Base-by-base conservation (phyloP, 106 monocot genomes). In the Dioscorea alata region DNA sequence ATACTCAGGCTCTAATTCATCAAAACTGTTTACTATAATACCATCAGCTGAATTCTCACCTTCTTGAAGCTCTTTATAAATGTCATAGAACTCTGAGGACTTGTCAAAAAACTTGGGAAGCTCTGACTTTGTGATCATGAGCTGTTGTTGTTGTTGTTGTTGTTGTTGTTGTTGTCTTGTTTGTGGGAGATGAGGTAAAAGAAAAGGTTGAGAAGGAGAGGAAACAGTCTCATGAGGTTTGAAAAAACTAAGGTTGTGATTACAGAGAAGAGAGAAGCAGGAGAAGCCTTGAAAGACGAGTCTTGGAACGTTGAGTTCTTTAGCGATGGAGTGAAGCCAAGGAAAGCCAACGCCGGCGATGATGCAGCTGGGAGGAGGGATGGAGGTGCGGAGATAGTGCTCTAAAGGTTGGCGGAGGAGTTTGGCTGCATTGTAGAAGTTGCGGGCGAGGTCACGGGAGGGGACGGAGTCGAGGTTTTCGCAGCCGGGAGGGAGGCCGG, bases 401-500 rank as follows among this genome's bases (percentile, higher is more conserved):
- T 24, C 51, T 13, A 67, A 24, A 0, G 67, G 67, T 2, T 23
- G 12, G 12, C 51, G 50, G 49, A 60, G 14, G 23, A 67, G 67
- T 17, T 51, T 67, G 25, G 67, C 23, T 51, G 22, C 67, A 23
- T 14, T 8, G 51, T 23, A 23, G 67, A 67, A 50, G 24, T 28
- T 51, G 67, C 23, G 20, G 18, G 24, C 22, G 50, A 66, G 23
- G 14, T 50, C 67, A 6, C 67, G 49, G 14, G 67, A 50, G 57
- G 57, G 56, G 12, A 57, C 5, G 53, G 32, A 13, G 51, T 67
- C 67, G 42, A 52, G 51, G 51, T 54, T 69, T 21, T 67, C 66
- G 48, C 67, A 81, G 65, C 75, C 75, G 0, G 76, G 61, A 1
- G 76, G 81, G 19, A 81, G 65, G 49, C 81, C 72, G 52, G 15